A percentile compares a stretch with the other conserved stretches of the same genome.
Conservation (phyloP, 768 basidiomycete species). For the Coprinopsis strossmayeri region DNA sequence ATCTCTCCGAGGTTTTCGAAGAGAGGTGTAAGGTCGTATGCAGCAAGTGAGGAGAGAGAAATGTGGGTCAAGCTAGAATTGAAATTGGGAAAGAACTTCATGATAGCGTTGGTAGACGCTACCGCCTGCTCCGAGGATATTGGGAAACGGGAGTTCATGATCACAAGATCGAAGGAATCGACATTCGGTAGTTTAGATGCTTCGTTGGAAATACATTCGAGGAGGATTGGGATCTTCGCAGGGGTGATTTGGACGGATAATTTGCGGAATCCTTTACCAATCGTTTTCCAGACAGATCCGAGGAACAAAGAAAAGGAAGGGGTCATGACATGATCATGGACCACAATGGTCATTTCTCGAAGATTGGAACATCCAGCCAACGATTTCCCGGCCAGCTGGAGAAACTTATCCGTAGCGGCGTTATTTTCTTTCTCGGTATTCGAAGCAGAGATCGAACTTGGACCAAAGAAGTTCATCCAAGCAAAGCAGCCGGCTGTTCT, state of each 20-base stretch:
- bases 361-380: constrained; percentile 15
- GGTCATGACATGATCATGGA: constrained; percentile 20
- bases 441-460: no score
- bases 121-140: background rate
- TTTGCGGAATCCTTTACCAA: constrained; percentile 16
- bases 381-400: constrained; percentile 11
- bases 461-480: background rate
- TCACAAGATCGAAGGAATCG: constrained; percentile 10
- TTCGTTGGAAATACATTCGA: constrained; percentile 11
- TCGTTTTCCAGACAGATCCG: constrained; percentile 14
- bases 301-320: constrained; percentile 16
- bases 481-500: background rate
- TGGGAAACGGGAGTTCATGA: constrained; percentile 11
- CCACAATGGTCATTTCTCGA: constrained; percentile 18
- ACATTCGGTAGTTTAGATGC: constrained; percentile 11
- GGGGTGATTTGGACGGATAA: constrained; percentile 20
- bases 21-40: constrained; percentile 8
- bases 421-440: background rate
- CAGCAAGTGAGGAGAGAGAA: background rate
- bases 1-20: background rate
- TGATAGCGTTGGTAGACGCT: background rate
- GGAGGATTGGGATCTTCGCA: constrained; percentile 16
- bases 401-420: constrained; percentile 6
- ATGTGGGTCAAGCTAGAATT: background rate
- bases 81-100: background rate